phyloP scores from a whole-genome alignment of 2,329 filamentous ascomycete species.

The Scytalidium sp. region DNA sequence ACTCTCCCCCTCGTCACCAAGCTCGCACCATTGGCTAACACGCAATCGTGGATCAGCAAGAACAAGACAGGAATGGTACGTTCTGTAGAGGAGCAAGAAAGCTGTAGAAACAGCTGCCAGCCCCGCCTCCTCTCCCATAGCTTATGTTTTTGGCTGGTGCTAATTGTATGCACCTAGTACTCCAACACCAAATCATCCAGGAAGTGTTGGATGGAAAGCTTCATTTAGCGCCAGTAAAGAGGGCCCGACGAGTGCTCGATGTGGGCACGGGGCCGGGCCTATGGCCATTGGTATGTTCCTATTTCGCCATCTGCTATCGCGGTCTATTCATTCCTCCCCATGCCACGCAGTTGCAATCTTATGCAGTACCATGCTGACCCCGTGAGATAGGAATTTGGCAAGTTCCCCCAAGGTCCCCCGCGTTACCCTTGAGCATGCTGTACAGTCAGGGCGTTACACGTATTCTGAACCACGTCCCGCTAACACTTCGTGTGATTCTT shows the following conservation, averaged over 20 bases:
- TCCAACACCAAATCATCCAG: conserved; percentile 27
- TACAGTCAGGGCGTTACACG: too few relatives aligned
- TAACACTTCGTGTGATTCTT: conserved; percentile 3
- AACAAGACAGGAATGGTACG: conserved; percentile 28
- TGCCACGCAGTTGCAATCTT: neutral
- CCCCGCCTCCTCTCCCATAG: neutral
- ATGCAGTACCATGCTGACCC: conserved; percentile 6
- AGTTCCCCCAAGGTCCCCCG: too few relatives aligned
- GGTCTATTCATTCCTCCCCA: too few relatives aligned
- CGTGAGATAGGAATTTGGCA: conserved; percentile 19
- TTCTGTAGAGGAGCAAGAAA: too few relatives aligned
- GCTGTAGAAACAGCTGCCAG: conserved; percentile 6
- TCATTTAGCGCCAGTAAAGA: conserved; percentile 24
- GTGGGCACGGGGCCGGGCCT: conserved; percentile 38
- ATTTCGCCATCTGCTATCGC: too few relatives aligned
- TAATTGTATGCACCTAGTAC: conserved; percentile 9
- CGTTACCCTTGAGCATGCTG: too few relatives aligned
- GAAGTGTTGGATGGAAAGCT: conserved; percentile 26
- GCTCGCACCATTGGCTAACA: neutral
- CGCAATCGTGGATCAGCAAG: conserved; percentile 20
- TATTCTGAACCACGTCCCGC: too few relatives aligned
- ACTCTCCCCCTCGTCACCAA: neutral
- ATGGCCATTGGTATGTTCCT: conserved; percentile 30
- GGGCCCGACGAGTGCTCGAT: conserved; percentile 31
- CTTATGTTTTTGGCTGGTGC: neutral